Evolutionary conservation across 2,329 filamentous ascomycete species (phyloP).

Genomic region (Kalmusia sp.): DNA sequence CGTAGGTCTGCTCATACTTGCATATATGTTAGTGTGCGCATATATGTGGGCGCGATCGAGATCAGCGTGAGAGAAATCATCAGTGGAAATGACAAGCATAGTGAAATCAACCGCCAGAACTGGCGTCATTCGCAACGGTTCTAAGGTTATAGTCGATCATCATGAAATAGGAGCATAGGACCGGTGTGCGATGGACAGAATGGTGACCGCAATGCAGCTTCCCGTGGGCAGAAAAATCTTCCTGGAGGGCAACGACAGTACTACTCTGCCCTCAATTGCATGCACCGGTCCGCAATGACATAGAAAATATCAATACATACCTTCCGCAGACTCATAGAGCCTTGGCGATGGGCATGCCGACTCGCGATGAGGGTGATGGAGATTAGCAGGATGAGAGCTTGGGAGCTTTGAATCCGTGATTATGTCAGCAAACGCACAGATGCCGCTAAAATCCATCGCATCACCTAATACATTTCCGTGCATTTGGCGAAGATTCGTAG

Average conservation of each 20-base stretch:
- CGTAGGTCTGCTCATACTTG: constrained; percentile 55
- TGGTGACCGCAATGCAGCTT: not conserved
- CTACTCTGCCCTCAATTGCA: not conserved
- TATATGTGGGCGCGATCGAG: constrained; percentile 14
- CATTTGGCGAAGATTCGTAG: too few species aligned
- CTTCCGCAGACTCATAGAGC: constrained; percentile 3
- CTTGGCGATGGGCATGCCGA: not conserved
- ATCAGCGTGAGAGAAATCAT: constrained; percentile 17
- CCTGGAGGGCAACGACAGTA: not conserved
- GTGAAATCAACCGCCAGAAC: constrained; percentile 60
- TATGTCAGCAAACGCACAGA: constrained; percentile 6
- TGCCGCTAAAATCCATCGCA: not conserved
- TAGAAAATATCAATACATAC: not conserved
- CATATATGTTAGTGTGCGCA: constrained; percentile 46
- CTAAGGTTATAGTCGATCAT: constrained; percentile 51
- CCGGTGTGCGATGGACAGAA: not conserved
- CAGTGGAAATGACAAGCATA: constrained; percentile 45
- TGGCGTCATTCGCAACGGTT: constrained; percentile 74
- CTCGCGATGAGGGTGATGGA: not conserved
- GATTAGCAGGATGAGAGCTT: not conserved
- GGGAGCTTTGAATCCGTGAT: not conserved
- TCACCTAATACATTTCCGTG: too few species aligned
- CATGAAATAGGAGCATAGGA: constrained; percentile 17
- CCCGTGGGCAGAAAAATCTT: constrained; percentile 2
- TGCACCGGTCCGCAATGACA: not conserved